Evolutionary conservation across 306 rosid genomes (phyloP), one percentile per base, ranked within the genome.

Genomic region (Acacia melanoxylon): DNA sequence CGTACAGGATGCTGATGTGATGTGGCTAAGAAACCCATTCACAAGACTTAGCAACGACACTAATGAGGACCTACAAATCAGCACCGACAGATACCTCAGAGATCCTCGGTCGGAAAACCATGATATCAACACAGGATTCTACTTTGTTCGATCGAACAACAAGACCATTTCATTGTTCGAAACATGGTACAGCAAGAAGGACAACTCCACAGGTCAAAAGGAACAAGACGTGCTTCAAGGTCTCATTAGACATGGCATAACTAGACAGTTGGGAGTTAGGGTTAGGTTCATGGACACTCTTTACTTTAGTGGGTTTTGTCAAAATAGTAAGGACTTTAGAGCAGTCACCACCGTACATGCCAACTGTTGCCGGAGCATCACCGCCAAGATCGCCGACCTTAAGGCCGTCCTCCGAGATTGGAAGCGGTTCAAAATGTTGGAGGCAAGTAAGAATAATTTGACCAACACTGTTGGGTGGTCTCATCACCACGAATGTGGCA

Each of bases 1-100:
- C 13, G 1, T 10, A 5, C 67, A 94, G 97, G 98, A 94, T 29
- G 89, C 87, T 1, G 98, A 94, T 77, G 87, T 92, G 51, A 69
- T 92, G 92, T 94, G 98, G 97, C 72, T 92, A n/a, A 88, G 98
- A 82, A 74, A 92, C 24, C 97, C 97, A 17, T 88, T 92, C 73
- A 11, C 9, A 66, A 89, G 44, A 61, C 81, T 92, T 24, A 94
- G 90, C 76, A 88, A 69, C 10, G 82, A 91, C 14, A 68, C 49
- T 58, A 87, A 87, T 63, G 87, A 89, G 54, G 98, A 94, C 27
- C 29, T 94, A 0, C 97, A 94, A 81, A 89, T 92, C 0, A 94
- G 97, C 78, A 88, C 89, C 0, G 97, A 94, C 61, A 0, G 2
- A 0, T 93, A 80, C 72, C 19, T 27, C 0, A 88, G 90, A 0